Conservation (phyloP, 371 early-diverging fungal genomes). For the Catenaria anguillulae region DNA sequence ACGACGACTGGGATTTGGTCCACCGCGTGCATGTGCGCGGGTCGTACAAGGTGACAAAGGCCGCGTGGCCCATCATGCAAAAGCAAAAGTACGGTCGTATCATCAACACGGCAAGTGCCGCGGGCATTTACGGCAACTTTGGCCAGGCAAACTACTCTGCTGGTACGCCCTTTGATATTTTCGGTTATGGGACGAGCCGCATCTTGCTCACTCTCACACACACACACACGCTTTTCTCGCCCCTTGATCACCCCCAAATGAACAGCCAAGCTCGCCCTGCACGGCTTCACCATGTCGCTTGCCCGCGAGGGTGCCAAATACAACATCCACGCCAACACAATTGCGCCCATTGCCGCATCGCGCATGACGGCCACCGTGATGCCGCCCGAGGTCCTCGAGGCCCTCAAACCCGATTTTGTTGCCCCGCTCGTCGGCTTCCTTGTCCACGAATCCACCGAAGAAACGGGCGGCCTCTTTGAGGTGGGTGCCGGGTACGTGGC, state of each 20-base stretch:
- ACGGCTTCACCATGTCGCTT: conserved; percentile 75
- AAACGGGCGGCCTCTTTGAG: conserved; percentile 81
- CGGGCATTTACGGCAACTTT: conserved; percentile 65
- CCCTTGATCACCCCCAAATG: background rate
- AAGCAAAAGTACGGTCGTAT: conserved; percentile 86
- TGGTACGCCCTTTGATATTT: conserved; percentile 16
- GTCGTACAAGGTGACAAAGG: conserved; percentile 85
- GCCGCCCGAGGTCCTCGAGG: conserved; percentile 81
- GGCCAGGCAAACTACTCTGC: conserved; percentile 59
- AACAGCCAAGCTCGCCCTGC: conserved; percentile 89
- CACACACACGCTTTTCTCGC: background rate
- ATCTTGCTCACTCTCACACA: background rate
- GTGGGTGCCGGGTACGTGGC: conserved; percentile 87
- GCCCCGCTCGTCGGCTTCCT: conserved; percentile 90
- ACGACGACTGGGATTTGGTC: conserved; percentile 90
- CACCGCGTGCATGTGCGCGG: conserved; percentile 86
- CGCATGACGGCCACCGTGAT: conserved; percentile 95
- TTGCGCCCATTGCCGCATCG: conserved; percentile 95
- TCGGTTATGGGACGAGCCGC: background rate
- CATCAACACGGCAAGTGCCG: conserved; percentile 57
- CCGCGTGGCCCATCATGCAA: conserved; percentile 90
- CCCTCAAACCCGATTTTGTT: conserved; percentile 90
- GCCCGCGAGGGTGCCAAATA: conserved; percentile 89
- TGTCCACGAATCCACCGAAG: conserved; percentile 69
- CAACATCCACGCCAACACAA: conserved; percentile 80